Evolutionary conservation across 2,329 filamentous ascomycete genomes (phyloP).

Genomic region (Plectosphaerella plurivora): DNA sequence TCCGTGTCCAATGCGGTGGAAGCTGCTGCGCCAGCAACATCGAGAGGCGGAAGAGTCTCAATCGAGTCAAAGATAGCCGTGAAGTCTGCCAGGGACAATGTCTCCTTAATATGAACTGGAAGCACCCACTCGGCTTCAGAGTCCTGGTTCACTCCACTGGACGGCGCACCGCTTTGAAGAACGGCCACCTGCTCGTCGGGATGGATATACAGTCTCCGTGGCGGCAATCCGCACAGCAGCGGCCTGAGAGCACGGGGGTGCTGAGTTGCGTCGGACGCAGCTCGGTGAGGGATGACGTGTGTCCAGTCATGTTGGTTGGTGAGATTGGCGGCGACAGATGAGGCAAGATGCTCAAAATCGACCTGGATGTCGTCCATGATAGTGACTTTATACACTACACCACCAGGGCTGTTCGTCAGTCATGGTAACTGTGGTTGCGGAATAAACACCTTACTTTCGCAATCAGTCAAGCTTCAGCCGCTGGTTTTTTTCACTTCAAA

Average conservation of each 20-base stretch:
- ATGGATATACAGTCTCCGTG: slow-evolving; percentile 69
- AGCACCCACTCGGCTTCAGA: slow-evolving; percentile 72
- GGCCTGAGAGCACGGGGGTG: slow-evolving; percentile 35
- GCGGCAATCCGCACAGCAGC: slow-evolving; percentile 68
- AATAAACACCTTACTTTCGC: too few relatives aligned
- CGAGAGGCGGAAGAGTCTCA: slow-evolving; percentile 27
- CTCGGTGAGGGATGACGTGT: slow-evolving; percentile 49
- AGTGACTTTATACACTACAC: background rate
- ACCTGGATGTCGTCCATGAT: background rate
- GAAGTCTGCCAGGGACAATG: slow-evolving; percentile 64
- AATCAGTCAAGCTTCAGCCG: too few relatives aligned
- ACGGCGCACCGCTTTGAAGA: slow-evolving; percentile 53
- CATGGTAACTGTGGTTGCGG: too few relatives aligned
- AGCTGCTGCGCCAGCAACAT: slow-evolving; percentile 4
- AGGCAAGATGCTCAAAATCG: slow-evolving; percentile 17
- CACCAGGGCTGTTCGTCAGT: too few relatives aligned
- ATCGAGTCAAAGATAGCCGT: slow-evolving; percentile 66
- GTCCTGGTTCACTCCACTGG: slow-evolving; percentile 38
- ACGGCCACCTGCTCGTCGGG: slow-evolving; percentile 77
- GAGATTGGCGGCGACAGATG: slow-evolving; percentile 64
- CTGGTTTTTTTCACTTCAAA: too few relatives aligned
- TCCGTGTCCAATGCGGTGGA: slow-evolving; percentile 9
- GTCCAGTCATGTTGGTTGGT: slow-evolving; percentile 74
- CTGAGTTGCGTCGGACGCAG: slow-evolving; percentile 12
- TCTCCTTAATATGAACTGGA: slow-evolving; percentile 68